phyloP scores from a whole-genome alignment of 2,329 filamentous ascomycete species.

The Aspergillus sojae region DNA sequence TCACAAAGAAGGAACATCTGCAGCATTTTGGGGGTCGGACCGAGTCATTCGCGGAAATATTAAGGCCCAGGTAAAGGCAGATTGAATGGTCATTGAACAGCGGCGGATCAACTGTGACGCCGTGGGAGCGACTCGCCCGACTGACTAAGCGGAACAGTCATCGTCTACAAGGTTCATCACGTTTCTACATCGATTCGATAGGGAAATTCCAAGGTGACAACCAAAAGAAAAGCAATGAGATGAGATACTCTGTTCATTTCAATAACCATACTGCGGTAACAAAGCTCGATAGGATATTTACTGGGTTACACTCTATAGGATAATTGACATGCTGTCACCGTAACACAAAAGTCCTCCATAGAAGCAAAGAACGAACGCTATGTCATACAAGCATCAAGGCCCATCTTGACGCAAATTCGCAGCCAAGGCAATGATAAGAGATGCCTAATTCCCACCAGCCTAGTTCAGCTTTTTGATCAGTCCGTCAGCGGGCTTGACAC shows the following conservation, averaged over 20 bases:
- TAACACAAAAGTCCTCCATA: slow-evolving; percentile 8
- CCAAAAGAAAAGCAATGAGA: not conserved
- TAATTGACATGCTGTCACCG: slow-evolving; percentile 5
- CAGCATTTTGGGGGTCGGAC: slow-evolving; percentile 25
- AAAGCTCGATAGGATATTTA: slow-evolving; percentile 7
- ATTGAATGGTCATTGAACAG: slow-evolving; percentile 13
- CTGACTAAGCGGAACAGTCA: slow-evolving; percentile 22
- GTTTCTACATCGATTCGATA: not conserved
- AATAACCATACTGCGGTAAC: not conserved
- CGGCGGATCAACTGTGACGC: slow-evolving; percentile 26
- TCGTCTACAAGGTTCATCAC: not conserved
- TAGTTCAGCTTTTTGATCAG: slow-evolving; percentile 46
- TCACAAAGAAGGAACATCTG: slow-evolving; percentile 24
- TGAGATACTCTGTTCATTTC: not conserved
- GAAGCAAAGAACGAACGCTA: slow-evolving; percentile 11
- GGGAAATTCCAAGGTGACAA: not conserved
- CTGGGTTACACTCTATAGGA: slow-evolving; percentile 12
- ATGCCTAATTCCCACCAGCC: not conserved
- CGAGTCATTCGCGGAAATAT: slow-evolving; percentile 11
- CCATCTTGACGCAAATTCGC: not conserved
- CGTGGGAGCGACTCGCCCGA: slow-evolving; percentile 13
- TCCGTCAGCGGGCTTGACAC: slow-evolving; percentile 48
- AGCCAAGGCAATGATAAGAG: not conserved
- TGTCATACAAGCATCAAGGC: slow-evolving; percentile 13
- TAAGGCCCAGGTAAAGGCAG: slow-evolving; percentile 9